Conservation (phyloP, 2,329 filamentous ascomycete genomes). For the Sarocladium brachiariae region DNA sequence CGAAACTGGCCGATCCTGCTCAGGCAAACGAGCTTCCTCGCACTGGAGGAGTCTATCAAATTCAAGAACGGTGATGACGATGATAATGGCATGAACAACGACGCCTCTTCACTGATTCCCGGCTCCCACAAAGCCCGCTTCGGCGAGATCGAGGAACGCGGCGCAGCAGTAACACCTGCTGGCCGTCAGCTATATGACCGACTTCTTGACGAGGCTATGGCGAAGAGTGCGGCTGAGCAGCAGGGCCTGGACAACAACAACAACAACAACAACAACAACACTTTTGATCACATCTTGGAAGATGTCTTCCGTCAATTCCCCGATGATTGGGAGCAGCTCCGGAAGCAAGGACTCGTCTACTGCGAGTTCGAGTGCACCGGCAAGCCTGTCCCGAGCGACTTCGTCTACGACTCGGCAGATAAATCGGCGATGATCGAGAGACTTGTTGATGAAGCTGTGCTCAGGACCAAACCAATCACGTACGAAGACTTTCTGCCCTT, state of each 20-base stretch:
- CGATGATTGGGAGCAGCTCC: conserved; percentile 29
- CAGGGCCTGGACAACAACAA: too few relatives aligned
- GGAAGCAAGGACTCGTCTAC: conserved; percentile 28
- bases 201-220: conserved; percentile 2
- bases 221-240: conserved; percentile 17
- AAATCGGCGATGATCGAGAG: not conserved
- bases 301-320: conserved; percentile 28
- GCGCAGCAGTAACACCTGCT: conserved; percentile 38
- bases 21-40: conserved; percentile 47
- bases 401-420: not conserved
- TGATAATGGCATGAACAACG: not conserved
- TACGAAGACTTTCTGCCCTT: conserved; percentile 47
- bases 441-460: conserved; percentile 22
- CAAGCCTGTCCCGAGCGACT: not conserved
- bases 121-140: conserved; percentile 43
- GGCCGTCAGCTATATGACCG: conserved; percentile 40
- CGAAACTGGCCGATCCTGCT: conserved; percentile 38
- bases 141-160: conserved; percentile 46
- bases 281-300: conserved; percentile 15
- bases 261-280: too few relatives aligned
- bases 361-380: conserved; percentile 22
- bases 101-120: conserved; percentile 21
- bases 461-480: conserved; percentile 35
- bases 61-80: conserved; percentile 9
- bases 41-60: conserved; percentile 33